Conservation (phyloP, 2,329 filamentous ascomycete genomes). For the Pestalotiopsis sp. region DNA sequence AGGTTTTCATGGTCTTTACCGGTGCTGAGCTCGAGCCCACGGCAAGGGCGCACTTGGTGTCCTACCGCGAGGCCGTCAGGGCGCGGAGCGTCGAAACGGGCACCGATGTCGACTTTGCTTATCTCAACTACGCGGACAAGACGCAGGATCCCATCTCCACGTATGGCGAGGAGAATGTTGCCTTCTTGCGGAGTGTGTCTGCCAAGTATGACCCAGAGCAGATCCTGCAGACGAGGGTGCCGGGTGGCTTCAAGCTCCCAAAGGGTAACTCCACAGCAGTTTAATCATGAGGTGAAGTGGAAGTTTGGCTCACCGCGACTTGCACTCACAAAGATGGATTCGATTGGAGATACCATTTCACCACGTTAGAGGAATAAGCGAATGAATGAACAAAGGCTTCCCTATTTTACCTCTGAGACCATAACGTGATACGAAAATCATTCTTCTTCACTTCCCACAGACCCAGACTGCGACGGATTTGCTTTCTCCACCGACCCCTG, state of each 20-base stretch:
- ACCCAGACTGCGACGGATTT: neutral
- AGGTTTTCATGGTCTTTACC: conserved; percentile 32
- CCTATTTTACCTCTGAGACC: too few relatives aligned
- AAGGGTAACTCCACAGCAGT: neutral
- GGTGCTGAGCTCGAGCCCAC: conserved; percentile 28
- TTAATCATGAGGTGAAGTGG: neutral
- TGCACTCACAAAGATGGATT: too few relatives aligned
- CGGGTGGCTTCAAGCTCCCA: conserved; percentile 40
- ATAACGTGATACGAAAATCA: neutral
- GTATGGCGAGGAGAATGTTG: conserved; percentile 37
- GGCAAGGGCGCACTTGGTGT: conserved; percentile 32
- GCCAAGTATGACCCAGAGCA: conserved; percentile 38
- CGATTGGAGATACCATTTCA: too few relatives aligned
- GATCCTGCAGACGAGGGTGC: conserved; percentile 39
- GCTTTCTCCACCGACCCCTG: neutral
- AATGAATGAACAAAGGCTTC: too few relatives aligned
- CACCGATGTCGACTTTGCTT: conserved; percentile 32
- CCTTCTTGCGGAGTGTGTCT: conserved; percentile 31
- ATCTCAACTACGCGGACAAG: conserved; percentile 41
- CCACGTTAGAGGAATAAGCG: too few relatives aligned
- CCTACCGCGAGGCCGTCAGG: conserved; percentile 31
- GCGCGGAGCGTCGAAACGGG: conserved; percentile 17
- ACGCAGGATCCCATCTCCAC: conserved; percentile 33
- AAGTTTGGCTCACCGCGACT: neutral
- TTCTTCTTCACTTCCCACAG: neutral